Evolutionary conservation across 805 yeast genomes (phyloP).

Genomic region (Candida endomychidarum): DNA sequence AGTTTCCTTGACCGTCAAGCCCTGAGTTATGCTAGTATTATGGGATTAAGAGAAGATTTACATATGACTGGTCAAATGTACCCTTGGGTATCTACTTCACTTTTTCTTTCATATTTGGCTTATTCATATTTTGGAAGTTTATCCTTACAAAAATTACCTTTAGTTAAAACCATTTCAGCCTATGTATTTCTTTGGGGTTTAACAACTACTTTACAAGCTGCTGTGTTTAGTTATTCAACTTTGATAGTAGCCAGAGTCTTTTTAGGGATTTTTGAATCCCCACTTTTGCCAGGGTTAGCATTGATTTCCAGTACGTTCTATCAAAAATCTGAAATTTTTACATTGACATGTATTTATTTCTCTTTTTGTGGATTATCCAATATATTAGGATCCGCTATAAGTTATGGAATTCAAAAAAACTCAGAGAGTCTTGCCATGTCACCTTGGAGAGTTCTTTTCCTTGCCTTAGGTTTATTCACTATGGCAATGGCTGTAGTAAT

Average conservation of each 20-base stretch:
- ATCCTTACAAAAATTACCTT: slow-evolving; percentile 54
- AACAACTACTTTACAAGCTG: slow-evolving; percentile 52
- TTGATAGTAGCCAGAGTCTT: slow-evolving; percentile 36
- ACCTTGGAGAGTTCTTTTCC: slow-evolving; percentile 61
- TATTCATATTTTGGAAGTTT: slow-evolving; percentile 52
- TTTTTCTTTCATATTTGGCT: slow-evolving; percentile 56
- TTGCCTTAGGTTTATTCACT: slow-evolving; percentile 60
- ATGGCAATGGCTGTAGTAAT: slow-evolving; percentile 49
- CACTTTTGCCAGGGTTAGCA: slow-evolving; percentile 39
- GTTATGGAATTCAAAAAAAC: slow-evolving; percentile 51
- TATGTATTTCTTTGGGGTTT: slow-evolving; percentile 65
- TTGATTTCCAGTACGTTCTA: slow-evolving; percentile 34
- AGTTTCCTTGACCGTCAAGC: slow-evolving; percentile 38
- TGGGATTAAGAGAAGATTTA: slow-evolving; percentile 38
- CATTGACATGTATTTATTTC: slow-evolving; percentile 33
- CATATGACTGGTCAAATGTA: slow-evolving; percentile 34
- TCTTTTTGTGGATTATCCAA: slow-evolving; percentile 33
- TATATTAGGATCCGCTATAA: slow-evolving; percentile 43
- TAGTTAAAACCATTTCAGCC: slow-evolving; percentile 48
- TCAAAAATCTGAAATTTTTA: slow-evolving; percentile 28
- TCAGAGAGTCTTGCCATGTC: slow-evolving; percentile 36
- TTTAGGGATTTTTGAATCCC: slow-evolving; percentile 39
- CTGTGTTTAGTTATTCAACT: slow-evolving; percentile 36
- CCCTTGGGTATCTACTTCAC: slow-evolving; percentile 37
- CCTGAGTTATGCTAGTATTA: slow-evolving; percentile 34